Evolutionary conservation across 192 early-diverging fungal species (phyloP), one percentile per base, ranked within the genome.

Genomic region (Coemansia sp.): DNA sequence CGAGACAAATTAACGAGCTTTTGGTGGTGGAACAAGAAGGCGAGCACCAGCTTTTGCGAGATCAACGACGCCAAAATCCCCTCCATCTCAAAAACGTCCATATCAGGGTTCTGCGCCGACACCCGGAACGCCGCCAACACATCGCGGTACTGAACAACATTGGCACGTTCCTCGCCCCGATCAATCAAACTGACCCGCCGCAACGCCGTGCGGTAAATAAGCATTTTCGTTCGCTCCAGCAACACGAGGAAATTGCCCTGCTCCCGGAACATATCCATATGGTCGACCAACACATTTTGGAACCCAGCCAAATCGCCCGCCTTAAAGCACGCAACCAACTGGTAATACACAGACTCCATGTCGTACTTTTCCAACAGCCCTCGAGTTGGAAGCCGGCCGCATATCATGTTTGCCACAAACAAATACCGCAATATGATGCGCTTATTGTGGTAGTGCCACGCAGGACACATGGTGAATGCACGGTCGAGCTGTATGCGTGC

Each of bases 11-110:
- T 80, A 14, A 74, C 48, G 3, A 74, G 12, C 37, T 59, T 56
- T 51, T 80, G 77, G 62, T 80, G 77, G 48, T 80, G 77, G 65
- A 80, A 80, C 60, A 74, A 19, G 22, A 64, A 80, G 8, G 72
- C 77, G 35, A 56, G 72, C 0, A 80, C 72, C 23, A 74, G 29
- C 31, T 66, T 74, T 38, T 80, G 77, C 19, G 77, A 61, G 10
- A 80, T 54, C 6, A 80, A 41, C 64, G 77, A 80, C 10, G 77
- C 59, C 14, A 80, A 37, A 11, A 80, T 74, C 29, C 65, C 60
- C 55, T 80, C 77, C 71, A 80, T 74, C 62, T 80, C 71, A 19
- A 67, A 43, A n/a, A 63, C 14, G 29, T 80, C 77, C 72, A 80
- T 74, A 4, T 59, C 62, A 16, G 43, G 21, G 48, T 74, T 66